Evolutionary conservation across 352 stramenopile genomes (phyloP).

Genomic region (Pythium volutum): DNA sequence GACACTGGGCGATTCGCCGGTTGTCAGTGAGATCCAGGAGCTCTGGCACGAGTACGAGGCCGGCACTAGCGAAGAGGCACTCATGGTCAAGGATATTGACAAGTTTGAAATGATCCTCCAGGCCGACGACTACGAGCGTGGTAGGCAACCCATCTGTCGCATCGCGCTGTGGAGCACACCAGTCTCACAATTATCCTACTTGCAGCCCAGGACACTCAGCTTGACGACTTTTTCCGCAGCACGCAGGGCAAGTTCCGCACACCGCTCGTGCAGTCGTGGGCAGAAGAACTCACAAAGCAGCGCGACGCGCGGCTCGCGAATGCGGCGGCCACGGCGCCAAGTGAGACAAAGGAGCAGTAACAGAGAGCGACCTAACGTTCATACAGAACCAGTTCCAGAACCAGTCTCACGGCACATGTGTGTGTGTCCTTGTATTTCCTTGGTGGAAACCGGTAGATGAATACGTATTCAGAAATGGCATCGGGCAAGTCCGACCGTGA

Average conservation of each 20-base stretch:
- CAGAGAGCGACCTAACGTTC: neutral
- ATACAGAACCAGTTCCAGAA: no score
- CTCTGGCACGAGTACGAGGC: conserved; percentile 90
- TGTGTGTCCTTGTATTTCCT: neutral
- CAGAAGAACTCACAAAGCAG: conserved; percentile 54
- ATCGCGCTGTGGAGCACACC: neutral
- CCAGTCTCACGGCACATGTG: neutral
- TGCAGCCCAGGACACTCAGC: conserved; percentile 48
- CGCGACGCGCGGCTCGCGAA: conserved; percentile 35
- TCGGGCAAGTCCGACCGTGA: no score
- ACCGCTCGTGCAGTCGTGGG: conserved; percentile 78
- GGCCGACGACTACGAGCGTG: conserved; percentile 90
- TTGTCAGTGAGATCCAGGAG: conserved; percentile 57
- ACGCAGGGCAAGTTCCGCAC: conserved; percentile 83
- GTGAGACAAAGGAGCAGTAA: neutral
- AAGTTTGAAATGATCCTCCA: conserved; percentile 96
- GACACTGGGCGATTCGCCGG: conserved; percentile 49
- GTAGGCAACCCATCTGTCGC: conserved; percentile 30
- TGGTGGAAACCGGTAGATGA: no score
- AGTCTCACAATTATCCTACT: neutral
- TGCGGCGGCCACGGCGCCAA: neutral
- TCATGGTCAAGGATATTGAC: conserved; percentile 94
- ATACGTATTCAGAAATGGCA: no score
- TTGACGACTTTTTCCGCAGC: conserved; percentile 81
- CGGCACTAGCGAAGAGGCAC: conserved; percentile 72